Conservation (phyloP, 805 yeast species). For the Candida schatavii region DNA sequence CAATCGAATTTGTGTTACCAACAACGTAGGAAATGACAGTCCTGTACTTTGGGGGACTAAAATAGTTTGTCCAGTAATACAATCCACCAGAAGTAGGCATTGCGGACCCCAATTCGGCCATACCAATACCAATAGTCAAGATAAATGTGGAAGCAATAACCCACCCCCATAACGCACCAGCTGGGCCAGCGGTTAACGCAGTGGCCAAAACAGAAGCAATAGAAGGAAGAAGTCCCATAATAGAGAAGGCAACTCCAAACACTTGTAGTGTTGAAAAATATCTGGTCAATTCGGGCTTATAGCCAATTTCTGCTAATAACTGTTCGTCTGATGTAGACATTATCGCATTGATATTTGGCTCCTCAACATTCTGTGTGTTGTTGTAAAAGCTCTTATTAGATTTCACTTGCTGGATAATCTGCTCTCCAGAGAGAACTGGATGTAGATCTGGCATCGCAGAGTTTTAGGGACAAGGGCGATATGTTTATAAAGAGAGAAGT, state of each 20-base stretch:
- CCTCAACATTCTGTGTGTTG: conserved; percentile 28
- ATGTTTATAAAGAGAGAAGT: too few species aligned
- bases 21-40: conserved; percentile 22
- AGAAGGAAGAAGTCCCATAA: conserved; percentile 33
- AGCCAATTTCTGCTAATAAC: conserved; percentile 42
- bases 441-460: conserved; percentile 7
- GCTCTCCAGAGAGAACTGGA: conserved; percentile 18
- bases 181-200: conserved; percentile 28
- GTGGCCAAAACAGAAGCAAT: conserved; percentile 23
- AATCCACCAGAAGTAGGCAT: conserved; percentile 32
- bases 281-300: conserved; percentile 65
- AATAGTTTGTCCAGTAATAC: conserved; percentile 35
- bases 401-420: conserved; percentile 22
- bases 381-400: conserved; percentile 24
- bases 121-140: conserved; percentile 25
- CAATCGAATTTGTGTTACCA: conserved; percentile 29
- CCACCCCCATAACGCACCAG: conserved; percentile 33
- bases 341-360: conserved; percentile 22
- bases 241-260: conserved; percentile 33
- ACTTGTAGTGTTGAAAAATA: conserved; percentile 47
- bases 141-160: conserved; percentile 23
- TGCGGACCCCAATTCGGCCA: conserved; percentile 25
- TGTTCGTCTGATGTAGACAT: conserved; percentile 20
- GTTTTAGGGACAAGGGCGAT: too few species aligned
- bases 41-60: conserved; percentile 23